phyloP scores from a whole-genome alignment of 202 grass and related monocot genomes.

The Digitaria exilis region DNA sequence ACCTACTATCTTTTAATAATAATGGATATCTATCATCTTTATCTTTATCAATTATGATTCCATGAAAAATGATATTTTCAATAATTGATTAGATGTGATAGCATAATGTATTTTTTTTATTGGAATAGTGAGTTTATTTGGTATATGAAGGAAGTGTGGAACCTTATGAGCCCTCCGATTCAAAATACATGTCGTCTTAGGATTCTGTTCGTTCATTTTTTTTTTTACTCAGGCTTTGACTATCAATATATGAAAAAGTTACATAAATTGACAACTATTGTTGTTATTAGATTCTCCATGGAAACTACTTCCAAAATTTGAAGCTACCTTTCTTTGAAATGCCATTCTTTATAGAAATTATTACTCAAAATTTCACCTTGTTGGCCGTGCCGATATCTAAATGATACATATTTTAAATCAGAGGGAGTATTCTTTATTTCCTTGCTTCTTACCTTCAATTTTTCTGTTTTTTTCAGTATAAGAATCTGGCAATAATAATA shows the following conservation, averaged over 20 bases:
- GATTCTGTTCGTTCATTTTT: not conserved
- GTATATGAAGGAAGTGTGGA: not conserved
- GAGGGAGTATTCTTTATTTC: not conserved
- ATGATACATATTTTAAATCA: not conserved
- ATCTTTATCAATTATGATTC: not conserved
- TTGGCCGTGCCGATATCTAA: not conserved
- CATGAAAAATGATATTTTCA: not conserved
- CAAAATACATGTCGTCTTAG: not conserved
- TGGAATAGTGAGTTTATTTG: not conserved
- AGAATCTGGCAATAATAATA: not conserved
- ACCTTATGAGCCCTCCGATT: not conserved
- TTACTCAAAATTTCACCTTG: not conserved
- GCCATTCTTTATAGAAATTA: not conserved
- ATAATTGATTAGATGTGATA: not conserved
- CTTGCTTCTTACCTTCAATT: not conserved
- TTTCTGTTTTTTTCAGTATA: not conserved
- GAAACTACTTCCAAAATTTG: not conserved
- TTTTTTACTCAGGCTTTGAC: not conserved
- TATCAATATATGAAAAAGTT: not conserved
- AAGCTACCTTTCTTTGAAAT: not conserved
- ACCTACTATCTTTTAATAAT: slow-evolving; percentile 5
- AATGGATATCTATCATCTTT: not conserved
- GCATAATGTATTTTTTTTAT: not conserved
- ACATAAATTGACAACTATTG: not conserved
- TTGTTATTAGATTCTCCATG: not conserved